Conservation (phyloP, 805 yeast species). For the Metschnikowia koreensis region DNA sequence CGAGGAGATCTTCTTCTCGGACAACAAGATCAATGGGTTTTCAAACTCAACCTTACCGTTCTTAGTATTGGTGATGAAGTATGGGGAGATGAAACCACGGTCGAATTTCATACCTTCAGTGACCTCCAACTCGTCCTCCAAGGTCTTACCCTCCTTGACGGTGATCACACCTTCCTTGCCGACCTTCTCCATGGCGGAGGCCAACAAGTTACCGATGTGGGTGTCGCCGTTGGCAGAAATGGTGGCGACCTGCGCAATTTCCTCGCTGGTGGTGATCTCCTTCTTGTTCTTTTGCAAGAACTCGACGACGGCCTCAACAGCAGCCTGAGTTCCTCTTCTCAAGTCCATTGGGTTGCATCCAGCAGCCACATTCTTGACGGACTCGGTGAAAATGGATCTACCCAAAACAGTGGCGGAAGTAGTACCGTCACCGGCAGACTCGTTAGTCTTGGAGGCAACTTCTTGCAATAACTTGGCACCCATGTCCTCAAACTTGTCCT, state of each 20-base stretch:
- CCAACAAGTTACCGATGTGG: constrained; percentile 87
- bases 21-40: constrained; percentile 82
- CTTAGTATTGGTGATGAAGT: constrained; percentile 92
- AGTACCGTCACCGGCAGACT: constrained; percentile 98
- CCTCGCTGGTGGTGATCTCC: constrained; percentile 90
- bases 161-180: constrained; percentile 99
- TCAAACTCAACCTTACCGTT: constrained; percentile 92
- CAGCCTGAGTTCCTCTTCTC: constrained; percentile 96
- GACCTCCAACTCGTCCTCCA: constrained; percentile 94
- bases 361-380: constrained; percentile 95
- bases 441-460: constrained; percentile 96
- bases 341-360: constrained; percentile 99
- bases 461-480: constrained; percentile 96
- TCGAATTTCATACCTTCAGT: constrained; percentile 98
- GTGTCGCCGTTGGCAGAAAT: constrained; percentile 95
- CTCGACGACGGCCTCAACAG: constrained; percentile 88
- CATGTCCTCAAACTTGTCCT: constrained; percentile 92
- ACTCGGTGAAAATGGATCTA: constrained; percentile 90
- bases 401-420: constrained; percentile 97
- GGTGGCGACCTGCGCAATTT: constrained; percentile 97
- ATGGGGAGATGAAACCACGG: constrained; percentile 95
- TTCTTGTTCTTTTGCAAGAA: constrained; percentile 82
- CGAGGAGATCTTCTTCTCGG: constrained; percentile 89
- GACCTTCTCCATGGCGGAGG: constrained; percentile 96
- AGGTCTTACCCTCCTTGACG: constrained; percentile 94